Evolutionary conservation across 2,329 filamentous ascomycete species (phyloP), one percentile per base, ranked within the genome.

Genomic region (Scytalidium lignicola): DNA sequence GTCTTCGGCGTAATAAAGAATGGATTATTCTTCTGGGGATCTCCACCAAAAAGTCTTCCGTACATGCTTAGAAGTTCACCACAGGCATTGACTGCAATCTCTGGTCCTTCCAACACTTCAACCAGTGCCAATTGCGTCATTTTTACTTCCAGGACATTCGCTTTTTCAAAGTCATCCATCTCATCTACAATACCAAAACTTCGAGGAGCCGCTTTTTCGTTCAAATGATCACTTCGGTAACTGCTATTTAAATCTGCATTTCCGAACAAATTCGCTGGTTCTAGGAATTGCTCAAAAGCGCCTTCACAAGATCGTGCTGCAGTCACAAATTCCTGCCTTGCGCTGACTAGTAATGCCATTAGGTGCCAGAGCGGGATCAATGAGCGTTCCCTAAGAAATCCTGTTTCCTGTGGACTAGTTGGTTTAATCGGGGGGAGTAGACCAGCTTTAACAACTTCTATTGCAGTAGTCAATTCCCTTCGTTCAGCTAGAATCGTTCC

Each of bases 41-140:
- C 79, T 15, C 32, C n/a, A 6, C 86, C 86, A 65, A 96, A 97
- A 0, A 99, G 73, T 53, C 87, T 79, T 2, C 83, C 80, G 63
- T 93, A 99, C 1, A 97, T 73, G 15, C 82, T 82, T 18, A 99
- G 72, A 37, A 99, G 74, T 66, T 96, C 90, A 55, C 89, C 83
- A 63, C 88, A 91, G 52, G 87, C 85, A 63, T 96, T 96, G 45
- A 97, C 88, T 17, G 93, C 92, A 49, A 85, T 81, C 50, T 89
- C 85, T 0, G 90, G 83, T 1, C 90, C 90, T 63, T 96, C 90
- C 3, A 89, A 72, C 15, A 93, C 72, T 67, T 97, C 92, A 3
- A 93, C 69, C 18, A 99, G 77, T 3, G 87, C 79, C 51, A 99
- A 74, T 62, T 97, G 91, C 10, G 92, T 96, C 81, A 97, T 95